phyloP scores from a whole-genome alignment of 768 basidiomycete genomes.

The Russula brevipes region DNA sequence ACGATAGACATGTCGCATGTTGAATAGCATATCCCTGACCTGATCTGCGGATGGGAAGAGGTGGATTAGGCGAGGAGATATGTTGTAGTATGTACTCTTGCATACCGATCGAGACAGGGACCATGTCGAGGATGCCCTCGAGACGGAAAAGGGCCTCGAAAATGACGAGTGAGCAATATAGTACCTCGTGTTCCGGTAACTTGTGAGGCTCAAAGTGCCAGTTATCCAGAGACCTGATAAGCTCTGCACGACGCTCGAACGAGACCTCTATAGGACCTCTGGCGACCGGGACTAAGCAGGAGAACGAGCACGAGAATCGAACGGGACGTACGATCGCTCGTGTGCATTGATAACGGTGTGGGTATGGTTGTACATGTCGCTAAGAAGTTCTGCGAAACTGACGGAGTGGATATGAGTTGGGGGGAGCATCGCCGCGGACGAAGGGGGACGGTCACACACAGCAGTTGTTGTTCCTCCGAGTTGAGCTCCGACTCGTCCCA shows the following conservation, averaged over 20 bases:
- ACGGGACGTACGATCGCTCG: conserved; percentile 39
- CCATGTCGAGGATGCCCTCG: conserved; percentile 60
- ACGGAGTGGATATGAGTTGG: not conserved
- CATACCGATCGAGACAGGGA: conserved; percentile 57
- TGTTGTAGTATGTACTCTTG: conserved; percentile 20
- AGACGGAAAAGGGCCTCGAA: conserved; percentile 83
- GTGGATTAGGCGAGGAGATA: not conserved
- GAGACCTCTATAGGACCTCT: conserved; percentile 34
- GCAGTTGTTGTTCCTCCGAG: conserved; percentile 41
- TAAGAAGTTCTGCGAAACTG: conserved; percentile 75
- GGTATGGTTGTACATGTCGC: conserved; percentile 81
- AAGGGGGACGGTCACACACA: conserved; percentile 37
- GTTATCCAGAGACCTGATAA: conserved; percentile 62
- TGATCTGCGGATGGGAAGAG: conserved; percentile 44
- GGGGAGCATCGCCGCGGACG: not conserved
- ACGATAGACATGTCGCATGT: conserved; percentile 89
- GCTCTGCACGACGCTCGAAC: conserved; percentile 46
- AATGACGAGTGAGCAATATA: conserved; percentile 74
- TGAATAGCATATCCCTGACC: conserved; percentile 72
- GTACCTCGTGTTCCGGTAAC: conserved; percentile 75
- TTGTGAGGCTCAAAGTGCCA: conserved; percentile 93
- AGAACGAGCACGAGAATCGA: not conserved
- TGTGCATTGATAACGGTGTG: conserved; percentile 59
- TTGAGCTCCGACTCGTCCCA: conserved; percentile 38
- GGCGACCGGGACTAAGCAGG: conserved; percentile 3